These are phyloP conservation scores for Besnoitia besnoiti DNA, from an alignment of 169 alveolate species.

Conservation along the genomic window DNA sequence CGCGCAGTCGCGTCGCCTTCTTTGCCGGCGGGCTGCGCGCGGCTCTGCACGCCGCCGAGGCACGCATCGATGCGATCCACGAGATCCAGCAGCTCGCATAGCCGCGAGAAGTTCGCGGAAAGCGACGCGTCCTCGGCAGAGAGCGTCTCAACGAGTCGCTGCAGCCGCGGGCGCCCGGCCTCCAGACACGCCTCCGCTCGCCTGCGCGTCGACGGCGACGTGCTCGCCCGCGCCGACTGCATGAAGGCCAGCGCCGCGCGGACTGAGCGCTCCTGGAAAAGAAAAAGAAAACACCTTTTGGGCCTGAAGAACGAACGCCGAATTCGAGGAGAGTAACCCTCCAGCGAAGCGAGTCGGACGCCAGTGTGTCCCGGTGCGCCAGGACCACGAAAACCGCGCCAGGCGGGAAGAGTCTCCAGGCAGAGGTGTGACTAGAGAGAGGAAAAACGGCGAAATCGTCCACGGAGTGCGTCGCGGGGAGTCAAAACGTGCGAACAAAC, in stretches of 20 bases:
- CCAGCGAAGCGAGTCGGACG: too few species aligned
- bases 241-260: not conserved
- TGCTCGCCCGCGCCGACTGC: not conserved
- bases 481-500: not conserved
- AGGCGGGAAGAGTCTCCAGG: too few species aligned
- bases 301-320: too few species aligned
- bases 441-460: not conserved
- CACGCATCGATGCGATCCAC: conserved; percentile 5
- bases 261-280: not conserved
- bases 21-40: not conserved
- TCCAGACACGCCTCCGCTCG: not conserved
- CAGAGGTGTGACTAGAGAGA: not conserved
- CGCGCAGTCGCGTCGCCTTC: not conserved
- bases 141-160: not conserved
- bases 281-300: not conserved
- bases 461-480: not conserved
- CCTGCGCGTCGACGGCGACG: not conserved
- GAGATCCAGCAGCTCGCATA: not conserved
- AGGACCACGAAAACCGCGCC: not conserved
- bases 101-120: not conserved
- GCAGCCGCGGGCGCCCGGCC: not conserved
- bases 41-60: not conserved
- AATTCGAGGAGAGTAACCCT: too few species aligned
- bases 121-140: not conserved
- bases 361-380: too few species aligned